Conservation (phyloP, 768 basidiomycete genomes). For the Russula lepida region DNA sequence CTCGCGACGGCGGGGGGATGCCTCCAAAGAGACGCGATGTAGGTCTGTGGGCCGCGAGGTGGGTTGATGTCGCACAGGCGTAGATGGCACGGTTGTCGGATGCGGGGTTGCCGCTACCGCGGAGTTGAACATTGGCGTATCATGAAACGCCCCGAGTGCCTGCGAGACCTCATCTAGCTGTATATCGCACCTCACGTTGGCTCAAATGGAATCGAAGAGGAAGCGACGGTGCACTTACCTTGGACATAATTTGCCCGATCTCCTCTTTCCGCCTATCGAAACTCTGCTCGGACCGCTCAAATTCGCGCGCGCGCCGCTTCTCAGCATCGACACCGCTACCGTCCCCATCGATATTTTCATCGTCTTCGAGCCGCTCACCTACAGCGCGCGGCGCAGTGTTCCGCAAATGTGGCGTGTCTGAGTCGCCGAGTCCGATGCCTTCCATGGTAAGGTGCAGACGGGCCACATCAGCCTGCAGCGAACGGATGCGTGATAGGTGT, state of each 20-base stretch:
- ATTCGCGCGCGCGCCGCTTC: conserved; percentile 49
- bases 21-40: conserved; percentile 9
- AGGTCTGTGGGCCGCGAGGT: conserved; percentile 22
- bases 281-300: conserved; percentile 55
- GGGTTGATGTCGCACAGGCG: conserved; percentile 21
- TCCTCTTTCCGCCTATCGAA: conserved; percentile 63
- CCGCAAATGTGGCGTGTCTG: background rate
- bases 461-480: conserved; percentile 64
- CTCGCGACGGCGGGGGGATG: background rate
- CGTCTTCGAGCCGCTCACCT: conserved; percentile 12
- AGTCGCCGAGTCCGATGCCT: conserved; percentile 36
- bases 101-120: conserved; percentile 22
- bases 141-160: conserved; percentile 38
- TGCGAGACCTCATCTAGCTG: conserved; percentile 50
- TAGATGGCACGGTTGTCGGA: conserved; percentile 27
- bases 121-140: conserved; percentile 34
- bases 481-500: conserved; percentile 59
- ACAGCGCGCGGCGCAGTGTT: background rate
- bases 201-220: background rate
- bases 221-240: conserved; percentile 38
- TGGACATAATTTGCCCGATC: conserved; percentile 65
- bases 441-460: conserved; percentile 72
- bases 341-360: background rate
- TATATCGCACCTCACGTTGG: background rate
- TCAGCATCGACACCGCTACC: conserved; percentile 5